A percentile compares a stretch with the other conserved stretches of the same genome.
Evolutionary conservation across 768 basidiomycete species (phyloP).

Genomic region (Collybia sordida): DNA sequence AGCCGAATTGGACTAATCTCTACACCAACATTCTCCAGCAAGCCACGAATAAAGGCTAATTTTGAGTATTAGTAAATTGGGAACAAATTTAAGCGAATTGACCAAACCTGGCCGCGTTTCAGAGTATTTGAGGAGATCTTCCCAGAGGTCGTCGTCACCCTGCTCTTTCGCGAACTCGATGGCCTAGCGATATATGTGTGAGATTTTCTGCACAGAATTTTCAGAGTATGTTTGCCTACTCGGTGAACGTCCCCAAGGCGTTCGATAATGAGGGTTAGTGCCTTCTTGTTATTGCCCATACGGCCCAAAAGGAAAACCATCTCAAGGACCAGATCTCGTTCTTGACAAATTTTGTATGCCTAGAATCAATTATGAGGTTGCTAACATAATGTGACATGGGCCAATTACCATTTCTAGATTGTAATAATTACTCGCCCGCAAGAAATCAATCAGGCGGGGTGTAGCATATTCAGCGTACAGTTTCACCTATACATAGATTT

Average conservation of each 20-base stretch:
- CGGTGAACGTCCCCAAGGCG: constrained; percentile 89
- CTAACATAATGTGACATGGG: not conserved
- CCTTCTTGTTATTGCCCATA: constrained; percentile 98
- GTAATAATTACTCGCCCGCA: constrained; percentile 89
- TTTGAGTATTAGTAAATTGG: not conserved
- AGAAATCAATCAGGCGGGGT: constrained; percentile 80
- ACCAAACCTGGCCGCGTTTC: constrained; percentile 84
- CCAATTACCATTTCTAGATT: constrained; percentile 73
- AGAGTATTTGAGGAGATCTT: constrained; percentile 91
- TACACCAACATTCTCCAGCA: constrained; percentile 94
- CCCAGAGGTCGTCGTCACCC: constrained; percentile 96
- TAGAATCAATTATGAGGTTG: constrained; percentile 21
- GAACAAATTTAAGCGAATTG: not conserved
- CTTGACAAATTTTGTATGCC: constrained; percentile 87
- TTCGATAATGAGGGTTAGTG: constrained; percentile 92
- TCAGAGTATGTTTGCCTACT: constrained; percentile 39
- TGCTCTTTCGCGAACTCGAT: constrained; percentile 99
- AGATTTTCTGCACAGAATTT: not conserved
- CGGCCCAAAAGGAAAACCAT: constrained; percentile 97
- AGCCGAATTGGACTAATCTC: constrained; percentile 95
- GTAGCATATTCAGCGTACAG: constrained; percentile 90
- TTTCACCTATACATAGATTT: constrained; percentile 54
- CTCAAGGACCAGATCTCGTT: constrained; percentile 85
- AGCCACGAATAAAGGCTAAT: constrained; percentile 87
- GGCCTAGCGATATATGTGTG: constrained; percentile 47